Base-by-base conservation (phyloP, 805 yeast species). In the Barnettozyma pratensis region DNA sequence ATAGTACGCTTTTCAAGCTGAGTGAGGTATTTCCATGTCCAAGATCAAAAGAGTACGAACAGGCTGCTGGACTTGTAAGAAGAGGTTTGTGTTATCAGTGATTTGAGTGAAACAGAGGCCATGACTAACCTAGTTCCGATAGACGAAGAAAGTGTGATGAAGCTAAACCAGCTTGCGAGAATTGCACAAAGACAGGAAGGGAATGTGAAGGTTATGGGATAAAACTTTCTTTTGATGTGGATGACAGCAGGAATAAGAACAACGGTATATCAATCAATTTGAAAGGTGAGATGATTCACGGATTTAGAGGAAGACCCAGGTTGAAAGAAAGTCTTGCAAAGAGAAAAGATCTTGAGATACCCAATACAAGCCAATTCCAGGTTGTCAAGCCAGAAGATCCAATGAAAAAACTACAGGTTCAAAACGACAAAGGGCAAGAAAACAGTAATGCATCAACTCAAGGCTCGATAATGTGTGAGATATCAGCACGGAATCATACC, bases 61-160 rank as follows among this genome's bases (percentile, higher is more conserved):
- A 4, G 84, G 83, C 0, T 79, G 84, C 52, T 74, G 80, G 74
- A 78, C 80, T 1, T 79, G 84, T 58, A 77, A 78, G 54, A 68
- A 63, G 50, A 65, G 78, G 76, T 72, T 54, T 32, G 75, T 59
- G 11, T 14, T 12, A 14, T 4, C 3, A 9, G 25, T 27, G n/a
- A n/a, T n/a, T 6, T n/a, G 6, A 31, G 12, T 19, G 14, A 14
- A 32, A 25, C 9, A 26, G 9, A 12, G 28, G 10, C 25, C 10
- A 14, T 25, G 9, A 45, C 51, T 46, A 48, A 50, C 45, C 26
- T 2, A 0, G 4, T 30, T 41, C 1, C 7, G 5, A 14, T 34
- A 73, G 82, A 47, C 72, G 80, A 50, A 62, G 80, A 46, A 79
- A 79, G 53, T 79, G 84, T 57, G 83, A 78, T 55, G 84, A 79